Base-by-base conservation (phyloP, 495 filamentous ascomycete genomes). In the Cenococcum geophilum region DNA sequence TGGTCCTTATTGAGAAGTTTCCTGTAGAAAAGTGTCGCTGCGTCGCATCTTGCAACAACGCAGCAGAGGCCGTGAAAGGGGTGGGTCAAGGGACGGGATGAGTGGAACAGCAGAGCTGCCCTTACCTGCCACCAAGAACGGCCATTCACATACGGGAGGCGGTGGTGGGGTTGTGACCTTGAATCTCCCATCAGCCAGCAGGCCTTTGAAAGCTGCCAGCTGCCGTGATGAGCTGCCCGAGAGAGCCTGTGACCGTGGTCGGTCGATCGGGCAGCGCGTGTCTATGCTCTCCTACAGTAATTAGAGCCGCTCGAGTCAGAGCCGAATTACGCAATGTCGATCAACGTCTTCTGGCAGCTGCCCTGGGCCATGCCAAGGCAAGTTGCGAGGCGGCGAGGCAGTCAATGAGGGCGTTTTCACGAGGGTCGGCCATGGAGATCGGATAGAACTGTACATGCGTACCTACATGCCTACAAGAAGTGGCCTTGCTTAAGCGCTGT, bases 1-100 rank as follows among this genome's bases (percentile, higher is more conserved):
- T 35, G 49, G 63, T 35, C 50, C 40, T 58, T 58, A 27, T 52
- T 57, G 62, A 57, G 57, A 52, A 50, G 1, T 22, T 36, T 60
- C 12, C 49, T 12, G 25, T 23, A 16, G 40, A 45, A 10, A 45
- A 45, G 40, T 14, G 3, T 18, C 4, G 40, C 18, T 18, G 40
- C 11, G 40, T 45, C 40, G 40, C 11, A 45, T 45, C 14, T 45
- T 45, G 12, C 40, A 32, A 32, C 40, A 10, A 45, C 40, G 1
- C 12, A 45, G 40, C 18, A 14, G 12, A 45, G 4, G 40, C 8
- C 36, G 36, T 40, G 40, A 14, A 14, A 45, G 40, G 11, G 27
- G 6, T 6, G 27, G 27, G 27, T 6, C 27, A 32, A 32, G 27
- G 40, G 40, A 45, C 40, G 40, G 40, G 12, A 10, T 18, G 40